Base-by-base conservation (phyloP, 495 filamentous ascomycete species). In the Hypoxylon perforatum region DNA sequence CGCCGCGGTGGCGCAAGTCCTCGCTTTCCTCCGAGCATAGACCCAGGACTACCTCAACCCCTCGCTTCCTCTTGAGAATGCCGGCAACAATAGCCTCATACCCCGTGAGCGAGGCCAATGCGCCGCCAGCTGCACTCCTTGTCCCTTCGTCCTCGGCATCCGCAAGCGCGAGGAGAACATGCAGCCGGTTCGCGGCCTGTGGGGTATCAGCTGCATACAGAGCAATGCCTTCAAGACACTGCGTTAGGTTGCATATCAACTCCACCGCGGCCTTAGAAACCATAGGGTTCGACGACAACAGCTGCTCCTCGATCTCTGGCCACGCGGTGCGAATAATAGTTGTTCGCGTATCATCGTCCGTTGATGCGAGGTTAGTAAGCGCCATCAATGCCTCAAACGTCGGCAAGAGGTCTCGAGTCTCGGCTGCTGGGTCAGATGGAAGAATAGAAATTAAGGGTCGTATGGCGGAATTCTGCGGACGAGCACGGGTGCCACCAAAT, bases 301-400 rank as follows among this genome's bases (percentile, higher is more conserved):
- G 81, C 14, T 93, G 86, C 57, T 96, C 91, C 72, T 97, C 95
- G 50, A 96, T 84, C 30, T 82, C 85, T 7, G 88, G 60, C 85
- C 90, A 93, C 10, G 87, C 87, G 36, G 84, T 79, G 25, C 90
- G 88, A 28, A 94, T 88, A 53, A 94, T 96, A 11, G 82, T 76
- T 47, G 86, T 84, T 4, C 91, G 83, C 1, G 90, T 88, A 10
- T 88, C 81, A 71, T 92, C 85, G 23, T 90, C 85, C 14, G 88
- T 87, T 0, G 92, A 94, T 0, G 94, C 95, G 7, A 98, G 84
- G 69, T 99, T 99, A 0, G 95, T 97, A 25, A 99, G 85, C 1
- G 95, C 96, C 57, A 98, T 87, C 12, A 98, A 83, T 1, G 90
- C 85, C 73, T 99, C 95, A 71, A 97, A 99, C 3, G 90, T 86